Base-by-base conservation (phyloP, 2,329 filamentous ascomycete genomes). In the Calycina herbarum region DNA sequence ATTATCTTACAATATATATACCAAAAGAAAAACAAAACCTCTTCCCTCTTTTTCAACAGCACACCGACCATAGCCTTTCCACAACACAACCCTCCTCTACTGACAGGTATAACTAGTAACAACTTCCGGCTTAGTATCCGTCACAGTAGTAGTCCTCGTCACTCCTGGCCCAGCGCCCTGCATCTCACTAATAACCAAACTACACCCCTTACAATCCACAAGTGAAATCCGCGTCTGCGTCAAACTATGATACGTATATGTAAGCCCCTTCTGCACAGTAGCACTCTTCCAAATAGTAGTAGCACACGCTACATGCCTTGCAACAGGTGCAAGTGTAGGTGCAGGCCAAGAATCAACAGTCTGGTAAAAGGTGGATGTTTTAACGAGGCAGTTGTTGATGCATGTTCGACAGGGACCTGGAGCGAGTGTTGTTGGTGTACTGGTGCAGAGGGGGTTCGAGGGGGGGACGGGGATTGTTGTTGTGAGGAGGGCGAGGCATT, bases 381-480 rank as follows among this genome's bases (percentile, higher is more conserved):
- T 29, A 13, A 71, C 69, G 1, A 69, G 67, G 57, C 76, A 77
- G 20, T 70, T 69, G 11, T 67, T 74, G n/a, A 24, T 48, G 67
- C 76, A 77, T 35, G 61, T 66, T 6, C 70, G 70, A 64, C 74
- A 76, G 11, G 65, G 62, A 11, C 66, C 69, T 20, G 69, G 70
- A 8, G 71, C 64, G 15, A 68, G 71, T 15, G 66, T 61, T 6
- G 75, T 77, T 7, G 75, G 67, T 8, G 79, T 81, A 10, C 64
- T 70, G n/a, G 75, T 75, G 70, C 79, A 81, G 72, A 77, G 79
- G 62, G 76, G 69, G 24, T 77, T 77, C 45, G 69, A 66, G 67
- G 78, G 78, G 17, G 79, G 79, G 3, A 79, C 74, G 61, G 72
- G 74, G 31, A 75, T 74, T 57, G 74, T 77, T n/a, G 73, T 75